A percentile compares a stretch with the other conserved stretches of the same genome.
phyloP scores from a whole-genome alignment of 306 rosid genomes.

The Vachellia collinsii region DNA sequence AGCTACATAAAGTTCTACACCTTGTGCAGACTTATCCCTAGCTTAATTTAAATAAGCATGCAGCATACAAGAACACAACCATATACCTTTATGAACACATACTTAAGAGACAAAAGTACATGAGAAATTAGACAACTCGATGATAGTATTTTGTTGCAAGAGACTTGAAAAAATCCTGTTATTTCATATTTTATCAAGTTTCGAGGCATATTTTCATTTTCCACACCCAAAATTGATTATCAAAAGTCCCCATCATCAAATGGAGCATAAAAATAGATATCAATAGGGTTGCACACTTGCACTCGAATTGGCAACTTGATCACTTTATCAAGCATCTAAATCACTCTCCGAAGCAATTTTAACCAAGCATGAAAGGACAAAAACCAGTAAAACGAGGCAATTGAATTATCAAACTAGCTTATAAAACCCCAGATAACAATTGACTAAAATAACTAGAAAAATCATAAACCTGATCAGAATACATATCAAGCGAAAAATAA shows the following conservation, averaged over 20 bases:
- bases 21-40: conserved; percentile 13
- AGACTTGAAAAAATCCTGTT: background rate
- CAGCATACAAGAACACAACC: background rate
- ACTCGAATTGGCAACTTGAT: background rate
- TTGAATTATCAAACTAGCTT: background rate
- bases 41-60: conserved; percentile 19
- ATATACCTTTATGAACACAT: conserved; percentile 19
- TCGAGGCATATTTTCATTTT: background rate
- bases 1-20: background rate
- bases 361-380: conserved; percentile 7
- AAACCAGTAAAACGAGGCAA: conserved; percentile 3
- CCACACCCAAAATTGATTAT: conserved; percentile 20
- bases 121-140: background rate
- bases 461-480: conserved; percentile 17
- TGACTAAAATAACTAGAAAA: background rate
- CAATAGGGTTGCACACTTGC: conserved; percentile 10
- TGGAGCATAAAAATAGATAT: conserved; percentile 11
- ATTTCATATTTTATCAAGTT: background rate
- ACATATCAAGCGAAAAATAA: background rate
- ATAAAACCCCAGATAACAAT: conserved; percentile 44
- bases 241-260: conserved; percentile 18
- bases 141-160: background rate
- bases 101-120: background rate
- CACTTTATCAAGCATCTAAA: conserved; percentile 27
- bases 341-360: conserved; percentile 27